These are phyloP conservation scores for Tothia fuscella DNA, from an alignment of 2,329 filamentous ascomycete species.

Conservation along the genomic window DNA sequence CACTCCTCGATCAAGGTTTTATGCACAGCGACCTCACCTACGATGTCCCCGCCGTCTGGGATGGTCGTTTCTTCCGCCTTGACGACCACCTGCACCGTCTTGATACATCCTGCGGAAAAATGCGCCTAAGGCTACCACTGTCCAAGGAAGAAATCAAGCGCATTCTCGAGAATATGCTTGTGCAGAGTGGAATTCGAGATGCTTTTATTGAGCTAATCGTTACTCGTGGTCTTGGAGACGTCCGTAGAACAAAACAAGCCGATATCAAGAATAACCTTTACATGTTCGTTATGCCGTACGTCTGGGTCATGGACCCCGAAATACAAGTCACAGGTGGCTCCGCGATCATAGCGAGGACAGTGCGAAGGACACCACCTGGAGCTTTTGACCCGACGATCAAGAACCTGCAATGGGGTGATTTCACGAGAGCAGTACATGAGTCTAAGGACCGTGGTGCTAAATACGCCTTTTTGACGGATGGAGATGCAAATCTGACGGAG, in stretches of 20 bases:
- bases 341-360: conserved; percentile 35
- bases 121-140: conserved; percentile 33
- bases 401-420: conserved; percentile 41
- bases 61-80: conserved; percentile 40
- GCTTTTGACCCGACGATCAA: conserved; percentile 41
- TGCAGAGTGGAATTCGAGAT: conserved; percentile 35
- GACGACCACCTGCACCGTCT: conserved; percentile 38
- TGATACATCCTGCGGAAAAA: conserved; percentile 33
- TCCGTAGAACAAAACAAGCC: conserved; percentile 25
- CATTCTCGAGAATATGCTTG: conserved; percentile 34
- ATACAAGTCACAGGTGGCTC: conserved; percentile 29
- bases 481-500: conserved; percentile 38
- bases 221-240: conserved; percentile 34
- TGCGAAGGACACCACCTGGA: conserved; percentile 33
- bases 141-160: conserved; percentile 28
- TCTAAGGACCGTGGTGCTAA: conserved; percentile 34
- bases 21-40: conserved; percentile 41
- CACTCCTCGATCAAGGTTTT: conserved; percentile 40
- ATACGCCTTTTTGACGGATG: conserved; percentile 40
- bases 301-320: conserved; percentile 39
- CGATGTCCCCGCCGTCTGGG: conserved; percentile 41
- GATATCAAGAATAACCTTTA: conserved; percentile 33
- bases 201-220: conserved; percentile 41
- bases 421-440: conserved; percentile 35
- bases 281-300: conserved; percentile 36